Percentiles rank a stretch among this genome's conserved stretches.
Conservation (phyloP, 176 grass and related monocot species). For the Rhynchospora breviuscula region DNA sequence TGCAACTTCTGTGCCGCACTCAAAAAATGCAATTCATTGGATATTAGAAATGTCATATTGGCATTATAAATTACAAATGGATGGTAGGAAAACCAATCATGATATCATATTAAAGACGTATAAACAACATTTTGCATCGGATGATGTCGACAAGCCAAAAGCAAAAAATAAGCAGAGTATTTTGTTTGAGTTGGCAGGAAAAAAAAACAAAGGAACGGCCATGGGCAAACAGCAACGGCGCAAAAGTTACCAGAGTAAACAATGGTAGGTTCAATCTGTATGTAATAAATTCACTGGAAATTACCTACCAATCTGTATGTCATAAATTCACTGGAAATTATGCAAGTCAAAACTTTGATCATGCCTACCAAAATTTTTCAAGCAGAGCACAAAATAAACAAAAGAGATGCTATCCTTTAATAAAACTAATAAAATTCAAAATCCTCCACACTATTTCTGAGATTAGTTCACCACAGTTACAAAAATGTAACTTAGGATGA, state of each 20-base stretch:
- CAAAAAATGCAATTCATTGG: background rate
- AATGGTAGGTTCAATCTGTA: background rate
- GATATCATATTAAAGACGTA: background rate
- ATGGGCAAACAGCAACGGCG: background rate
- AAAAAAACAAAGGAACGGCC: background rate
- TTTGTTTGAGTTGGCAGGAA: background rate
- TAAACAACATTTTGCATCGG: background rate
- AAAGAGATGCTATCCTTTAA: conserved; percentile 6
- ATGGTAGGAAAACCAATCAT: background rate
- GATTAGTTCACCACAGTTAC: background rate
- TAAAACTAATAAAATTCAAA: conserved; percentile 13
- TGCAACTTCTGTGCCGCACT: too few relatives aligned
- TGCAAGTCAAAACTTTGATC: background rate
- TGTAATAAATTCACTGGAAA: background rate
- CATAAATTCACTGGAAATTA: background rate
- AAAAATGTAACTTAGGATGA: conserved; percentile 22
- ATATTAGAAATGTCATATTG: background rate
- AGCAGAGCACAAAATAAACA: conserved; percentile 23
- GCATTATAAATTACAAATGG: background rate
- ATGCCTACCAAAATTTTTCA: conserved; percentile 15
- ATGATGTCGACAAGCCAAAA: too few relatives aligned
- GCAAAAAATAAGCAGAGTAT: background rate
- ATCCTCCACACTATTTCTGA: conserved; percentile 8
- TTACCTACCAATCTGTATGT: background rate
- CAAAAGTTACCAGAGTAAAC: background rate